phyloP scores from a whole-genome alignment of 2,329 filamentous ascomycete genomes.

The Aspergillus phoenicis region DNA sequence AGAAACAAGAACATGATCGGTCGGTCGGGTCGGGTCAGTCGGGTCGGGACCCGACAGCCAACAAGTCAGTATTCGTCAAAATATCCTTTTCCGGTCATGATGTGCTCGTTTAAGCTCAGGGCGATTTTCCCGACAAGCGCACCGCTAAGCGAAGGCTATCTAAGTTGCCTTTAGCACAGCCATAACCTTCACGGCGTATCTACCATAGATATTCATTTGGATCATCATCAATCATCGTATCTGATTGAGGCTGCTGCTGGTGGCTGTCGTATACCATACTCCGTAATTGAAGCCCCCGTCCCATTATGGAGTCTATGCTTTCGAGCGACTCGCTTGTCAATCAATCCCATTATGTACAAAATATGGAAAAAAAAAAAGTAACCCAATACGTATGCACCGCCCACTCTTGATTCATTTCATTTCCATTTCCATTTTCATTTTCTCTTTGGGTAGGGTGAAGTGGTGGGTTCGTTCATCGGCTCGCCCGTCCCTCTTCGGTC shows the following conservation, averaged over 20 bases:
- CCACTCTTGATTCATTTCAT: not conserved
- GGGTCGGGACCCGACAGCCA: no score
- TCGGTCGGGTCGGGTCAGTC: no score
- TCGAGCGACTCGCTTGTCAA: not conserved
- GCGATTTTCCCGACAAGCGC: constrained; percentile 6
- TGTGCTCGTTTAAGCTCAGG: constrained; percentile 4
- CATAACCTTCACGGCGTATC: no score
- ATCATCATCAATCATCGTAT: not conserved
- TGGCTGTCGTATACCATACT: not conserved
- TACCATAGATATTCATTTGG: not conserved
- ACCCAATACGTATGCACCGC: not conserved
- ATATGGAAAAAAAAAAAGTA: no score
- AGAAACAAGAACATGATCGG: no score
- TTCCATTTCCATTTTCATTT: not conserved
- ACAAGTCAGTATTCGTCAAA: not conserved
- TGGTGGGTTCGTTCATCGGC: not conserved
- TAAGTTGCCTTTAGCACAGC: not conserved
- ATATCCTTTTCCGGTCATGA: constrained; percentile 6
- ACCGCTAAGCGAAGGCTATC: constrained; percentile 6
- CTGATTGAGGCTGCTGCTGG: not conserved
- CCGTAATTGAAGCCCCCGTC: no score
- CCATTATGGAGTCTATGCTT: not conserved
- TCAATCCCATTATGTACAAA: no score
- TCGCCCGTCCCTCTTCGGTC: not conserved
- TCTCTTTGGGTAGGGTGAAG: not conserved